Base-by-base conservation (phyloP, 2,329 filamentous ascomycete genomes). In the Penicillium digitatum region DNA sequence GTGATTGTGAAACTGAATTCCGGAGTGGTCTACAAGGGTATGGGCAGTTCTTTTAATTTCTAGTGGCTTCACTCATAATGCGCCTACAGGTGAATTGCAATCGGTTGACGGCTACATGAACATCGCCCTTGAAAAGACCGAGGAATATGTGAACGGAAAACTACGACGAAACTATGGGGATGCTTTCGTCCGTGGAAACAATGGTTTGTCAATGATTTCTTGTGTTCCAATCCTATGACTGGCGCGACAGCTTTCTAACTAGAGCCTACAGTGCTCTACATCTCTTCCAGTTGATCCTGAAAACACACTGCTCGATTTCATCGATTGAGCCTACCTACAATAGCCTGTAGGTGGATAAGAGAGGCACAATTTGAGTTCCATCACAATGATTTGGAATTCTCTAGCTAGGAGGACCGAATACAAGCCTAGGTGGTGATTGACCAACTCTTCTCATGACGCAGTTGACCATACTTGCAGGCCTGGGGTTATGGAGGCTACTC, bases 101-200 rank as follows among this genome's bases (percentile, higher is more conserved):
- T 96, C 92, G 0, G 93, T 99, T 47, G 94, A 99, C 74, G 94
- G 94, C 49, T 99, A 97, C 78, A 99, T 99, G 94, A 99, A 99
- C 78, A 96, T 99, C 72, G 93, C 94, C 12, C 83, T 99, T 29
- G 94, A 99, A 75, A 94, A 96, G 77, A 95, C 91, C 20, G 87
- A 90, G 62, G 94, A 99, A 76, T 91, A 87, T 66, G 88, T 96
- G 64, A 88, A 95, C 69, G 93, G 92, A 39, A 83, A 86, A 61
- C 85, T 93, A 75, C 83, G 88, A 66, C 83, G 89, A 67, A 88
- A 84, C 52, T 96, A 96, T 72, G 93, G 93, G 8, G 93, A 97
- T 79, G 90, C 93, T 5, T 97, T 97, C 73, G 89, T 97, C 55
- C 84, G 93, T 73, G 93, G 93, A 65, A 97, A 97, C 77, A 97